Base-by-base conservation (phyloP, 768 basidiomycete genomes). In the Rhizopogon rudus region DNA sequence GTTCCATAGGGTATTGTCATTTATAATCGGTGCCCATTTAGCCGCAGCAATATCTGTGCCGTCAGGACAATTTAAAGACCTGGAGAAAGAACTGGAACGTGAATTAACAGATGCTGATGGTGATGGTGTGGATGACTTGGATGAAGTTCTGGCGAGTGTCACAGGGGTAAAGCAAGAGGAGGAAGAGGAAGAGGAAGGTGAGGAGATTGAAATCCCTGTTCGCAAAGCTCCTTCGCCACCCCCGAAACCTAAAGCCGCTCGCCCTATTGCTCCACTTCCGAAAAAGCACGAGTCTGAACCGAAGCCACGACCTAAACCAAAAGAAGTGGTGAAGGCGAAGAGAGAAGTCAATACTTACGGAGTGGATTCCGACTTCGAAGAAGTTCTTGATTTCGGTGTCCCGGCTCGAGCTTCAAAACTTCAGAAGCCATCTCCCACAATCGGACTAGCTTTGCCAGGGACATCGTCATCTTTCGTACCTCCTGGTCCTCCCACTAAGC, bases 341-440 rank as follows among this genome's bases (percentile, higher is more conserved):
- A 57, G 3, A 22, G 71, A 71, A 44, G 8, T 49, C 3, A 57
- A 55, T 17, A 3, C 56, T 13, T 57, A 60, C 16, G 52, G 63
- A 28, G 13, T 65, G 4, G 72, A 71, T 50, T 69, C 65, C 12
- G 70, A 69, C 28, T 44, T 71, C 13, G 81, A 75, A 57, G 80
- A 81, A 53, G 73, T 73, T 29, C 71, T 82, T 6, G 71, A 73
- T 55, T 78, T 84, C 57, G 80, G 80, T 6, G 67, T 71, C 25
- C 77, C 80, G 17, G 72, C 77, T 45, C 71, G 67, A 31, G 64
- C 63, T 49, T 44, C 69, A 5, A 78, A 79, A 63, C 71, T 72
- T 12, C 54, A 65, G 13, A 62, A 67, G 28, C 58, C 59, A 20
- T 63, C 71, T 3, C 54, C 63, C 5, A 60, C 73, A 8, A 61